Base-by-base conservation (phyloP, 1,139 yeast genomes). In the Zygoascus meyerae region DNA sequence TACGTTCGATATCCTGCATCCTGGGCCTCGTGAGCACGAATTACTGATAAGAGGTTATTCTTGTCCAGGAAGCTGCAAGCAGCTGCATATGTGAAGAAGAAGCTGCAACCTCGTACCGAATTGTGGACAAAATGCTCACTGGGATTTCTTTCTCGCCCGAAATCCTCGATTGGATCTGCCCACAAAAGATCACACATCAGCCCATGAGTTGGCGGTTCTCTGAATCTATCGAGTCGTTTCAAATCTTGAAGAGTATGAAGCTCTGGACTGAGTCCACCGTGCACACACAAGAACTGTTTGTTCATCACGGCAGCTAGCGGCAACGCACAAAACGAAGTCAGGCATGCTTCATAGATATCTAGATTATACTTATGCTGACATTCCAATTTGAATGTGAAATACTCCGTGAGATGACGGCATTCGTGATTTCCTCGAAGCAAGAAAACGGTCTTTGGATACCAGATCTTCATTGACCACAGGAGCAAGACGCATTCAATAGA, bases 1-100 rank as follows among this genome's bases (percentile, higher is more conserved):
- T 92, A 92, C 85, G 94, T 92, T 63, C 97, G 73, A 68, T 89
- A 92, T 26, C 98, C 98, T 12, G 95, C 94, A 66, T 92, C 97
- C 66, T 92, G 98, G 1, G 97, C 97, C 67, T 92, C 97, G 65
- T 92, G 98, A 1, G 97, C 98, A 52, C 98, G 75, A 45, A 92
- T 89, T 35, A 92, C 79, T 10, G 92, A 84, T 41, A 92, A 69
- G 43, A 92, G 69, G 29, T 87, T 86, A 39, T 90, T 92, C 51
- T 81, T 73, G 58, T 85, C 86, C 59, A 92, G 71, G 57, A 92
- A 92, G 44, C 77, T 78, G 59, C 95, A 85, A 1, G 86, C 79
- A 0, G 97, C 97, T 48, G 77, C 77, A 64, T 85, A 92, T 1
- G 96, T 82, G 65, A 79, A 92, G 45, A 94, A 87, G 65, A 81